Percentiles rank a stretch among this genome's conserved stretches.
Evolutionary conservation across 768 basidiomycete species (phyloP).

Genomic region (Kwoniella bestiolae): DNA sequence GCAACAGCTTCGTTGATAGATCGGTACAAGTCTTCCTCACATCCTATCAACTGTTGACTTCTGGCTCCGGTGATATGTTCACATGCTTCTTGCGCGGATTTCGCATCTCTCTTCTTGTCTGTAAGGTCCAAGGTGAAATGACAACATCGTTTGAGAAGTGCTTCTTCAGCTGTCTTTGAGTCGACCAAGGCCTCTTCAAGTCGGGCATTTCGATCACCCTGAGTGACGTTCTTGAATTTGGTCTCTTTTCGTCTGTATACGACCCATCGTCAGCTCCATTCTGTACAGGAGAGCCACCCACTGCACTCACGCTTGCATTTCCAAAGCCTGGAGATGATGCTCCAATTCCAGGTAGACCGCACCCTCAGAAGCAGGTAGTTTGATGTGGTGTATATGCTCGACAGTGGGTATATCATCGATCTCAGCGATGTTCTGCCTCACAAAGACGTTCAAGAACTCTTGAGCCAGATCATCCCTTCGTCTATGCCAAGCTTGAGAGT

Average conservation of each 20-base stretch:
- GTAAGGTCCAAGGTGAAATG: constrained; percentile 65
- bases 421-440: constrained; percentile 83
- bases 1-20: constrained; percentile 70
- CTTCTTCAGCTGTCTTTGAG: constrained; percentile 79
- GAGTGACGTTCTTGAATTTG: constrained; percentile 49
- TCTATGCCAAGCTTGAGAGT: constrained; percentile 87
- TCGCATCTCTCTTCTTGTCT: constrained; percentile 51
- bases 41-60: constrained; percentile 75
- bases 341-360: constrained; percentile 94
- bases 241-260: constrained; percentile 45
- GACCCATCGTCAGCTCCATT: constrained; percentile 57
- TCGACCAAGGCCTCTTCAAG: constrained; percentile 84
- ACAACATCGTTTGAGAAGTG: constrained; percentile 90
- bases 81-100: constrained; percentile 87
- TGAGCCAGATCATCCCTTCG: constrained; percentile 84
- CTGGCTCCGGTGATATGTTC: constrained; percentile 87
- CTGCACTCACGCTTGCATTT: constrained; percentile 66
- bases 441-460: constrained; percentile 56
- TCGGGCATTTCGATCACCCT: constrained; percentile 78
- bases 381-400: constrained; percentile 66
- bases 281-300: not conserved
- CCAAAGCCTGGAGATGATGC: constrained; percentile 85
- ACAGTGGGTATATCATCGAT: constrained; percentile 91
- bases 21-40: constrained; percentile 71
- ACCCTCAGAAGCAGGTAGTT: constrained; percentile 86